Evolutionary conservation across 169 alveolate genomes (phyloP).

Genomic region (Plasmodium relictum): DNA sequence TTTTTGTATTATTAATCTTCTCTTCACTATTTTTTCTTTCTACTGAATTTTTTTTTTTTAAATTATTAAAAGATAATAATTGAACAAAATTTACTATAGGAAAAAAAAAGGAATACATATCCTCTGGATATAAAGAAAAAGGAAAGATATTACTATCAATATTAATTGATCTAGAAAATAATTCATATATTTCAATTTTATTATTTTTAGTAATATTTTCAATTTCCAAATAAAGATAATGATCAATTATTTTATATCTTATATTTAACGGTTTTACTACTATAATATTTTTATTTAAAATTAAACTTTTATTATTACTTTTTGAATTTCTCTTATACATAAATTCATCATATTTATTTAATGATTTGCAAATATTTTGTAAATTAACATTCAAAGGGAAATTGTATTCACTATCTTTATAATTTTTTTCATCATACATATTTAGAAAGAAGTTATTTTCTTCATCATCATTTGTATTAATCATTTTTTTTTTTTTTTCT

Average conservation of each 20-base stretch:
- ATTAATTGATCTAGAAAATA: constrained; percentile 47
- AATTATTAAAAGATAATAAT: constrained; percentile 11
- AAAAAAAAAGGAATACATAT: constrained; percentile 37
- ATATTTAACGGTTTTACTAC: constrained; percentile 44
- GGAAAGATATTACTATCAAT: constrained; percentile 42
- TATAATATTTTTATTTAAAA: constrained; percentile 24
- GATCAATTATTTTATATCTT: constrained; percentile 30
- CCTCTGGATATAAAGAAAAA: constrained; percentile 32
- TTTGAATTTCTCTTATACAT: constrained; percentile 20
- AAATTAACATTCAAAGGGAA: constrained; percentile 40
- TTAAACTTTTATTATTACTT: constrained; percentile 12
- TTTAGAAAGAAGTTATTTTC: constrained; percentile 10
- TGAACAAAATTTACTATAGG: constrained; percentile 36
- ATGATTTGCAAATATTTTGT: constrained; percentile 26
- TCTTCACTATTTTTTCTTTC: not conserved
- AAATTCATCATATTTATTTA: constrained; percentile 44
- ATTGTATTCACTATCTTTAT: constrained; percentile 15
- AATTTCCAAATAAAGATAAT: constrained; percentile 29
- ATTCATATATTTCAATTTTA: constrained; percentile 19
- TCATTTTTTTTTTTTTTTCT: not conserved
- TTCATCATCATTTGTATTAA: constrained; percentile 1
- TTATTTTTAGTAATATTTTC: constrained; percentile 40
- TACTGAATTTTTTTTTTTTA: not conserved
- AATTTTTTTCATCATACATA: constrained; percentile 12
- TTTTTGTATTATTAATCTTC: not conserved